Evolutionary conservation across 805 yeast species (phyloP).

Genomic region (Saccharomycopsis lassenensis): DNA sequence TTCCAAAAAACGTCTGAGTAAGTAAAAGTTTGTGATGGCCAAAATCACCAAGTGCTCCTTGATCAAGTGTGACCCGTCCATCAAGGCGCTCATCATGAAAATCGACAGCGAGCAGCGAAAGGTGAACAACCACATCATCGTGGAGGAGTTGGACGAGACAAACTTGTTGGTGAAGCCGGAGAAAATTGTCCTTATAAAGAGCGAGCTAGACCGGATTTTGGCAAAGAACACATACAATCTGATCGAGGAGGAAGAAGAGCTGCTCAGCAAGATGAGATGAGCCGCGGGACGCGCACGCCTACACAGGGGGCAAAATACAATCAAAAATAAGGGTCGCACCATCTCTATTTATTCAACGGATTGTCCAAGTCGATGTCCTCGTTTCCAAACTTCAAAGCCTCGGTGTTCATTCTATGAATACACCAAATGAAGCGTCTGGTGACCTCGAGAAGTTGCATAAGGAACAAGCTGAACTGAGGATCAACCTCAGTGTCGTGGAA

Average conservation of each 20-base stretch:
- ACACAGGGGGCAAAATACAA: too few species aligned
- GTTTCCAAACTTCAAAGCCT: conserved; percentile 2
- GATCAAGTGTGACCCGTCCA: conserved; percentile 97
- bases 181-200: conserved; percentile 65
- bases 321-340: too few species aligned
- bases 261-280: too few species aligned
- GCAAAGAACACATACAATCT: conserved; percentile 63
- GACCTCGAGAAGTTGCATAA: conserved; percentile 64
- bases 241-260: conserved; percentile 46
- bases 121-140: conserved; percentile 69
- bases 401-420: conserved; percentile 16
- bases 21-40: too few species aligned
- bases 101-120: conserved; percentile 64
- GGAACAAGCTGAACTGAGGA: conserved; percentile 51
- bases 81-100: conserved; percentile 71
- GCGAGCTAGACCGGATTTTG: conserved; percentile 62
- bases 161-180: conserved; percentile 74
- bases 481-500: conserved; percentile 24
- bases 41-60: too few species aligned
- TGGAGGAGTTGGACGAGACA: conserved; percentile 84
- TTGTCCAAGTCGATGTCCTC: conserved; percentile 1
- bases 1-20: too few species aligned
- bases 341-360: too few species aligned
- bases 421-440: conserved; percentile 81
- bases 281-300: too few species aligned